A percentile compares a stretch with the other conserved stretches of the same genome.
phyloP scores from a whole-genome alignment of 2,329 filamentous ascomycete species.

The Talaromyces marneffei region DNA sequence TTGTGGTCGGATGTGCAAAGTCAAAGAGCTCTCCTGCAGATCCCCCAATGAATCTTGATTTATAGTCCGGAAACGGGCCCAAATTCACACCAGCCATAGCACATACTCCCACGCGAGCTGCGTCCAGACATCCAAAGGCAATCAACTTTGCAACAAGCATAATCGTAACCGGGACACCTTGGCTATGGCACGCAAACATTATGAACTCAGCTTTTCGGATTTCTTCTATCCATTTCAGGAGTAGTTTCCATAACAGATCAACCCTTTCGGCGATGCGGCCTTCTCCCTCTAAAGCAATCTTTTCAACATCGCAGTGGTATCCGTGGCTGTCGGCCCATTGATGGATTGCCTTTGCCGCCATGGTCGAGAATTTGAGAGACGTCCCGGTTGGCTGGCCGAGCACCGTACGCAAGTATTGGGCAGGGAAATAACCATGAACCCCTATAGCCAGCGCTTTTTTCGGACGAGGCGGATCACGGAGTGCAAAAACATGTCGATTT shows the following conservation, averaged over 20 bases:
- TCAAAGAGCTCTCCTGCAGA: constrained; percentile 94
- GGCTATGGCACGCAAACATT: constrained; percentile 86
- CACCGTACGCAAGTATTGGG: constrained; percentile 77
- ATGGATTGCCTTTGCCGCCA: constrained; percentile 75
- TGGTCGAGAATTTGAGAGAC: constrained; percentile 84
- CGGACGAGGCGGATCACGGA: constrained; percentile 64
- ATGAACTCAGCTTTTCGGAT: constrained; percentile 84
- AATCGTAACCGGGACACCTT: constrained; percentile 87
- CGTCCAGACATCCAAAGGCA: constrained; percentile 75
- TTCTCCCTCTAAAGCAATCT: constrained; percentile 89
- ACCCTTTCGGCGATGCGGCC: constrained; percentile 86
- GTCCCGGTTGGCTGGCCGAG: constrained; percentile 94
- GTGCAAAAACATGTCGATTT: constrained; percentile 65
- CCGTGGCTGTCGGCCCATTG: constrained; percentile 72
- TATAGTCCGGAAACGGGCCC: constrained; percentile 88
- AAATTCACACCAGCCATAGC: constrained; percentile 87
- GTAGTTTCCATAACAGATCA: constrained; percentile 85
- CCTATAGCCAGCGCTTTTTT: constrained; percentile 88
- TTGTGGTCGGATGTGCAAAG: constrained; percentile 75
- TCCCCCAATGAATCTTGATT: constrained; percentile 80
- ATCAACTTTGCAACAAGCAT: constrained; percentile 93
- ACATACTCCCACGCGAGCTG: constrained; percentile 75
- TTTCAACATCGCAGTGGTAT: constrained; percentile 77
- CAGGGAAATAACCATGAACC: constrained; percentile 89
- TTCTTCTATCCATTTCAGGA: constrained; percentile 91